Conservation (phyloP, 331 rosid genomes). For the Malus hybrid region DNA sequence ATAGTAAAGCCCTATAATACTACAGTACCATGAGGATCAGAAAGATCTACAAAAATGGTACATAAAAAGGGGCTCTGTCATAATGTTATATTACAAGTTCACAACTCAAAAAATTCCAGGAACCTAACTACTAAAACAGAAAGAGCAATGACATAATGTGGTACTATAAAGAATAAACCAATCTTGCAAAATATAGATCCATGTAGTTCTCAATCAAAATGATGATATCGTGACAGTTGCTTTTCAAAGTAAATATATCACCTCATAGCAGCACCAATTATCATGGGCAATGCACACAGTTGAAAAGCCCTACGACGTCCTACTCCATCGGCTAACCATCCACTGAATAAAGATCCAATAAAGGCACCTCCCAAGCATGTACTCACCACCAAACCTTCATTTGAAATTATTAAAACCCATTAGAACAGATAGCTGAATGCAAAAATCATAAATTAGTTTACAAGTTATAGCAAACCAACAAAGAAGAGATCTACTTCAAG, state of each 20-base stretch:
- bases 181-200: background rate
- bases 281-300: slow-evolving; percentile 82
- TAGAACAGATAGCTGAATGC: slow-evolving; percentile 14
- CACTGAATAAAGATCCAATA: slow-evolving; percentile 79
- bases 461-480: background rate
- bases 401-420: slow-evolving; percentile 3
- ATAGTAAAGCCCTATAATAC: background rate
- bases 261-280: slow-evolving; percentile 86
- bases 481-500: slow-evolving; percentile 3
- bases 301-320: slow-evolving; percentile 98
- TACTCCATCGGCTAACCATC: slow-evolving; percentile 85
- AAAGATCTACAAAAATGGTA: background rate
- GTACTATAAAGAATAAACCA: background rate
- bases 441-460: background rate
- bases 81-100: background rate
- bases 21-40: background rate
- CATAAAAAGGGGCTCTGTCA: background rate
- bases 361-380: slow-evolving; percentile 91
- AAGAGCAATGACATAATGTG: background rate
- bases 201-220: background rate
- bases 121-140: background rate
- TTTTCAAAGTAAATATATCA: slow-evolving; percentile 16
- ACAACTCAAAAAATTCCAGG: background rate
- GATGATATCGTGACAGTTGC: background rate
- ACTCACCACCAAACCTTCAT: slow-evolving; percentile 92